Evolutionary conservation across 305 asterid species (phyloP).

Genomic region (Petunia hybrid): DNA sequence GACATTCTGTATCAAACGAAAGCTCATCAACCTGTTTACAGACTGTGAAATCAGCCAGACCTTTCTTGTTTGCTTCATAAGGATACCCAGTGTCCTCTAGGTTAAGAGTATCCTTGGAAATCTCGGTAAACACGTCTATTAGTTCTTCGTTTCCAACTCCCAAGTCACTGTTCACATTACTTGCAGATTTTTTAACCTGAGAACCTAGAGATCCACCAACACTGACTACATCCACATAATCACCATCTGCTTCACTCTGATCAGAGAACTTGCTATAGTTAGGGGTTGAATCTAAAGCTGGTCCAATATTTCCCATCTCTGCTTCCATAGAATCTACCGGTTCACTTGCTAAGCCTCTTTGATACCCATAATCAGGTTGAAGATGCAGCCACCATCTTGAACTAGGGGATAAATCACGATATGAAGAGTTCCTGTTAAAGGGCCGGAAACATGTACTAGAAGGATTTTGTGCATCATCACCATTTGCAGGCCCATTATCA

Average conservation of each 20-base stretch:
- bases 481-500: slow-evolving; percentile 47
- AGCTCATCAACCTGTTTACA: slow-evolving; percentile 45
- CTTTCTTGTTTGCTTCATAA: slow-evolving; percentile 38
- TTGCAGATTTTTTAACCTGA: slow-evolving; percentile 39
- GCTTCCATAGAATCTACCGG: slow-evolving; percentile 42
- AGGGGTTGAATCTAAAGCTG: slow-evolving; percentile 36
- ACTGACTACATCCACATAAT: slow-evolving; percentile 38
- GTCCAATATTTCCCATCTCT: slow-evolving; percentile 43
- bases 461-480: slow-evolving; percentile 49
- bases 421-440: slow-evolving; percentile 49
- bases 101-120: slow-evolving; percentile 29
- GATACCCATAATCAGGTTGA: slow-evolving; percentile 51
- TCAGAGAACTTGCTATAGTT: slow-evolving; percentile 2
- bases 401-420: slow-evolving; percentile 68
- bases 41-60: slow-evolving; percentile 39
- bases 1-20: slow-evolving; percentile 51
- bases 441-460: slow-evolving; percentile 51
- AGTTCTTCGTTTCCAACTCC: slow-evolving; percentile 40
- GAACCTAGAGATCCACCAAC: slow-evolving; percentile 39
- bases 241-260: slow-evolving; percentile 40
- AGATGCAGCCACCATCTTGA: slow-evolving; percentile 81
- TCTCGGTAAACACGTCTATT: slow-evolving; percentile 17
- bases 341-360: slow-evolving; percentile 47
- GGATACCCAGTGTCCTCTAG: slow-evolving; percentile 39
- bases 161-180: slow-evolving; percentile 42